A percentile compares a stretch with the other conserved stretches of the same genome.
These are phyloP conservation scores for Coemansia biformis DNA, from an alignment of 192 early-diverging fungal genomes.

Conservation along the genomic window DNA sequence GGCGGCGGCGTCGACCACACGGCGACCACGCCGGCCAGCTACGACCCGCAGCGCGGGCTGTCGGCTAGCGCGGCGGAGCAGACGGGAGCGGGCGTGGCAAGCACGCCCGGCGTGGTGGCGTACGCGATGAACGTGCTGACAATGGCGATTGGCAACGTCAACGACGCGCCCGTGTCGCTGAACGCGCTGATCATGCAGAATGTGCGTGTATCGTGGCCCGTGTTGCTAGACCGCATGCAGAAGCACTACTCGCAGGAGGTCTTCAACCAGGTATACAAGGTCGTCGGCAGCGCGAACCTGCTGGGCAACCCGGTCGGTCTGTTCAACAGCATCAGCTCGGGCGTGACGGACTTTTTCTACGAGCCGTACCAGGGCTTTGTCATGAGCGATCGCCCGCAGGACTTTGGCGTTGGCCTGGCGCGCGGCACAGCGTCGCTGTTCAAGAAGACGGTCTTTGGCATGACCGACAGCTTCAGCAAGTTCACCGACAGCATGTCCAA, in stretches of 20 bases:
- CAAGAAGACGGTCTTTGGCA: constrained; percentile 94
- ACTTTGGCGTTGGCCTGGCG: constrained; percentile 87
- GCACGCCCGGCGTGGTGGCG: constrained; percentile 28
- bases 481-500: constrained; percentile 96
- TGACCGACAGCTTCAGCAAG: constrained; percentile 91
- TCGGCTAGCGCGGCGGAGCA: constrained; percentile 10
- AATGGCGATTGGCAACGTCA: constrained; percentile 96
- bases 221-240: constrained; percentile 72
- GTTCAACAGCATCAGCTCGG: constrained; percentile 92
- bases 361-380: constrained; percentile 96
- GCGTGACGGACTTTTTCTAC: constrained; percentile 94
- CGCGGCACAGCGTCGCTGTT: constrained; percentile 67
- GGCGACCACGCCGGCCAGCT: constrained; percentile 8
- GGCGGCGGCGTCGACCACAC: neutral
- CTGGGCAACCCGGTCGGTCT: constrained; percentile 97
- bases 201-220: constrained; percentile 70
- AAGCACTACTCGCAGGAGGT: constrained; percentile 87
- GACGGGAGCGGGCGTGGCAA: constrained; percentile 35
- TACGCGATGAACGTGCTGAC: constrained; percentile 84
- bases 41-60: constrained; percentile 12
- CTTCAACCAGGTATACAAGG: constrained; percentile 75
- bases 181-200: constrained; percentile 88
- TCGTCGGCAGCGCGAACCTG: constrained; percentile 94
- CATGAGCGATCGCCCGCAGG: constrained; percentile 90
- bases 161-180: constrained; percentile 83